Evolutionary conservation across 1,139 yeast species (phyloP).

Genomic region (Pneumocystis oryctolagi): DNA sequence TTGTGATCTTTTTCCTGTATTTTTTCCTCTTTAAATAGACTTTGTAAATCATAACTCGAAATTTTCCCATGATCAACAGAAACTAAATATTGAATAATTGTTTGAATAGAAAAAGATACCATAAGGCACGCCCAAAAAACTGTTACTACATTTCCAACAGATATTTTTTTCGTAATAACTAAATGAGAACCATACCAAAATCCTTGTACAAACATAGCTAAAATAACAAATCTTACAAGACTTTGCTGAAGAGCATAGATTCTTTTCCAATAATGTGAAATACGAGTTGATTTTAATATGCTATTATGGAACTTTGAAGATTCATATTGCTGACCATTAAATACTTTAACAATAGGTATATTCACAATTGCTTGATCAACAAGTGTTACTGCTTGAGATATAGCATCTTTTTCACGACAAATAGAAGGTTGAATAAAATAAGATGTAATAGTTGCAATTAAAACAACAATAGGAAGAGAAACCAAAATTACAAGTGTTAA

Average conservation of each 20-base stretch:
- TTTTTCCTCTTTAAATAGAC: constrained; percentile 8
- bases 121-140: constrained; percentile 70
- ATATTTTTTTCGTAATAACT: constrained; percentile 36
- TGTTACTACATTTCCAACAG: constrained; percentile 54
- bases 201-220: constrained; percentile 75
- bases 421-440: constrained; percentile 37
- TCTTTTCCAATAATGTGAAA: constrained; percentile 32
- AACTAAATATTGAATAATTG: constrained; percentile 39
- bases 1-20: constrained; percentile 7
- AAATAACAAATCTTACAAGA: constrained; percentile 39
- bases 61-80: constrained; percentile 49
- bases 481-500: constrained; percentile 62
- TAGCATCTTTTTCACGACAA: constrained; percentile 39
- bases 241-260: constrained; percentile 46
- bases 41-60: constrained; percentile 34
- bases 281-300: constrained; percentile 33
- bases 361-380: constrained; percentile 58
- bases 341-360: constrained; percentile 44
- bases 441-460: constrained; percentile 39
- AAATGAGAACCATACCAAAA: constrained; percentile 75
- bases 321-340: constrained; percentile 46
- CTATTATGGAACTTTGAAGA: constrained; percentile 29
- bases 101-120: constrained; percentile 45
- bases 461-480: constrained; percentile 50
- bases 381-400: constrained; percentile 44